Conservation (phyloP, 192 early-diverging fungal species). For the Lobosporangium transversale region DNA sequence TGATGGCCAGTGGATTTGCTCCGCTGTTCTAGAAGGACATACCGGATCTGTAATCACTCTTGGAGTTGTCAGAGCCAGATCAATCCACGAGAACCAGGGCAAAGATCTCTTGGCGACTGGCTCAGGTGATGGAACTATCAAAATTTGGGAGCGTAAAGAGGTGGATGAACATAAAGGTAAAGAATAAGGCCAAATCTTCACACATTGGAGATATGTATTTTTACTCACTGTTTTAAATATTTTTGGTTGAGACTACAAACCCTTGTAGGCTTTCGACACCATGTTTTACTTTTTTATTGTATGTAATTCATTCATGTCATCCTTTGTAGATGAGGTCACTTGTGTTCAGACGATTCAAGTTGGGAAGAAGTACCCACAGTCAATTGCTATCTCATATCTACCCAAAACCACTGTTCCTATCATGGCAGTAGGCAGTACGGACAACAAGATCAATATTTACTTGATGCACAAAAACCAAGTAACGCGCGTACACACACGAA, state of each 20-base stretch:
- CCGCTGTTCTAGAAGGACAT: conserved; percentile 75
- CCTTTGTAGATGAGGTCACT: conserved; percentile 55
- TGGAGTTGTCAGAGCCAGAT: conserved; percentile 61
- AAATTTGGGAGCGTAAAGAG: conserved; percentile 71
- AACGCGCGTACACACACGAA: too few species aligned
- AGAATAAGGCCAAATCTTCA: too few species aligned
- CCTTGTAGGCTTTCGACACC: too few species aligned
- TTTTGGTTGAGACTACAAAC: too few species aligned
- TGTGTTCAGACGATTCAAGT: conserved; percentile 77
- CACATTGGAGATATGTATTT: too few species aligned
- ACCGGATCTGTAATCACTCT: conserved; percentile 72
- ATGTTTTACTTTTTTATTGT: too few species aligned
- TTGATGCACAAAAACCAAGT: conserved; percentile 54
- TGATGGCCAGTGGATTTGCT: conserved; percentile 57
- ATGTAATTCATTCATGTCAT: too few species aligned
- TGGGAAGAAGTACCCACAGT: conserved; percentile 73
- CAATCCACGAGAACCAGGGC: conserved; percentile 33
- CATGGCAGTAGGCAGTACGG: conserved; percentile 87
- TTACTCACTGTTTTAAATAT: too few species aligned
- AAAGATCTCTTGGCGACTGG: conserved; percentile 72
- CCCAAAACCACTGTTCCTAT: conserved; percentile 72
- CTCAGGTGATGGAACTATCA: conserved; percentile 76
- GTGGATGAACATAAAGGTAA: conserved; percentile 47
- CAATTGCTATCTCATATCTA: conserved; percentile 72
- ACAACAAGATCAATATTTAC: conserved; percentile 79